Evolutionary conservation across 192 early-diverging fungal genomes (phyloP).

Genomic region (Umbelopsis sp.): DNA sequence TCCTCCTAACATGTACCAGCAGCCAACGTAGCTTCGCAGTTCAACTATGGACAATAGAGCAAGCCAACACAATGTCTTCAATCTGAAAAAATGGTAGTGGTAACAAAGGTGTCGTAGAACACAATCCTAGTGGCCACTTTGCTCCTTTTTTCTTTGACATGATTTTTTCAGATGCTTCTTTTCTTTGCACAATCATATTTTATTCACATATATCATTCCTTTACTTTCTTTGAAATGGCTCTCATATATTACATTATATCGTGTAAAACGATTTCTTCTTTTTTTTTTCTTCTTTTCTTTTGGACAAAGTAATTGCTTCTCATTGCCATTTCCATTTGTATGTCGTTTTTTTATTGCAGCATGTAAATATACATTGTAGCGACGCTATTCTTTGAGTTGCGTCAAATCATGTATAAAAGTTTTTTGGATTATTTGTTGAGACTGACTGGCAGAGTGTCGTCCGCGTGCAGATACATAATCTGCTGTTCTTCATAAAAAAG

Average conservation of each 20-base stretch:
- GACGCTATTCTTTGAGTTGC: not conserved
- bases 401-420: no score
- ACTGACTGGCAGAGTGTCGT: no score
- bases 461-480: no score
- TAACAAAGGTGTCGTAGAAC: no score
- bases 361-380: slow-evolving; percentile 2
- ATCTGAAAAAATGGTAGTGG: not conserved
- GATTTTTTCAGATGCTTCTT: no score
- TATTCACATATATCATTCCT: not conserved
- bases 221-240: not conserved
- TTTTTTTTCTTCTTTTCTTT: not conserved
- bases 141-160: no score
- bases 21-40: not conserved
- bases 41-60: slow-evolving; percentile 9
- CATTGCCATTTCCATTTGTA: not conserved
- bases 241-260: not conserved
- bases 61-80: not conserved
- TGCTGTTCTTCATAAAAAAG: no score
- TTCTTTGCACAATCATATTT: no score
- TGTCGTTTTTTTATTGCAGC: not conserved
- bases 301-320: not conserved
- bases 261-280: not conserved
- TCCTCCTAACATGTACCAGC: not conserved
- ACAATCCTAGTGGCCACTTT: no score
- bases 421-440: no score